phyloP scores from a whole-genome alignment of 306 rosid species.

The Lupinus albus region DNA sequence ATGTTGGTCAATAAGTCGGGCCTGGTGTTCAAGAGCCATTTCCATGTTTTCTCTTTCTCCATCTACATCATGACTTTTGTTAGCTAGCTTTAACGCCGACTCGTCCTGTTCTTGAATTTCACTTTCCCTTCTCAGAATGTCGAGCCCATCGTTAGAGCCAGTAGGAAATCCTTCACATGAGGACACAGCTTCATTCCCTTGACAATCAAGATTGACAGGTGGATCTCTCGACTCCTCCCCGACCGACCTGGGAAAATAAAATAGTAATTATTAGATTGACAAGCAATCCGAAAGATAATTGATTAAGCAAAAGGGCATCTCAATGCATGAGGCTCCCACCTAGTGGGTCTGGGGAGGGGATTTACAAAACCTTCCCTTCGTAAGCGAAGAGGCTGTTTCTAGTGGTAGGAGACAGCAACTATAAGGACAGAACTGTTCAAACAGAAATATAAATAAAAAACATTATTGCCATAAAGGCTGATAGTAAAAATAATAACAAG shows the following conservation, averaged over 20 bases:
- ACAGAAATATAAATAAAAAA: too few species aligned
- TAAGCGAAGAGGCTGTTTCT: too few species aligned
- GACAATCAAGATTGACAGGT: conserved; percentile 30
- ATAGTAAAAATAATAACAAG: too few species aligned
- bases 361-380: too few species aligned
- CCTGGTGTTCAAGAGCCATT: conserved; percentile 64
- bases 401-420: too few species aligned
- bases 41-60: conserved; percentile 57
- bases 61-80: conserved; percentile 36
- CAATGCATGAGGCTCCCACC: too few species aligned
- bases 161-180: conserved; percentile 46
- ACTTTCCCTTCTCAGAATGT: conserved; percentile 41
- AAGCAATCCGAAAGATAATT: conserved; percentile 1
- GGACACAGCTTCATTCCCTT: conserved; percentile 46
- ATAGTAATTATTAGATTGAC: conserved; percentile 2
- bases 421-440: too few species aligned
- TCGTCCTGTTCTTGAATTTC: conserved; percentile 42
- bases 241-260: conserved; percentile 45
- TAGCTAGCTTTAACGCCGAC: conserved; percentile 26
- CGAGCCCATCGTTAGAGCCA: conserved; percentile 37
- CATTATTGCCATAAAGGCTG: too few species aligned
- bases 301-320: too few species aligned
- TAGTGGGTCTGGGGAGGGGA: too few species aligned
- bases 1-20: conserved; percentile 60
- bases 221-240: conserved; percentile 44